Evolutionary conservation across 2,329 filamentous ascomycete species (phyloP), one percentile per base, ranked within the genome.

Genomic region (Ceratocystiopsis sp.): DNA sequence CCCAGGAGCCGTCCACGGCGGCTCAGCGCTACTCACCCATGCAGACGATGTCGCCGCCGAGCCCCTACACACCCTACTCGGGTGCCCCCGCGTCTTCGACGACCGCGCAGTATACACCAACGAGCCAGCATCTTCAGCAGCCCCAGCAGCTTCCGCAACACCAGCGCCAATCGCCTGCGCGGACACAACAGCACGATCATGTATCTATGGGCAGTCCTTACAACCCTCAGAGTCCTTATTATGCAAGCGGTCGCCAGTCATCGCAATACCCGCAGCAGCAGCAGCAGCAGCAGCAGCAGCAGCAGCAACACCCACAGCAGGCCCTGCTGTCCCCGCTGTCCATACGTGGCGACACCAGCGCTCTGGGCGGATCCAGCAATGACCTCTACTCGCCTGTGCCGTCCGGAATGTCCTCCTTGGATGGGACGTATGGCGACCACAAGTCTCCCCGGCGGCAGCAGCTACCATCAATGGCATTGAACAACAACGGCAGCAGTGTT

Each of bases 21-120:
- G 84, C 86, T 46, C 84, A 93, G 59, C 78, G 87, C 57, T 96
- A 96, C 63, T 96, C 89, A 39, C 91, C 89, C 50, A 95, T 95
- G 87, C 89, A 94, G 59, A 74, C 77, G 15, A 67, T 93, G 48
- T 85, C 86, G 47, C 84, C 86, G 36, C 76, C 80, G 33, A 80
- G 83, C 44, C 78, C 85, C 33, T 93, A 93, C 63, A 72, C 75
- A 38, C 57, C 70, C 38, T 93, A 93, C 62, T 71, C 74, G 67
- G 48, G 42, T 6, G 19, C 14, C 8, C 16, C 75, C 65, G 56
- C 67, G 50, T 67, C 58, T 69, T 72, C 49, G 55, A 29, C 25
- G 9, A 29, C 25, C 25, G 25, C 61, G 57, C 64, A 80, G 65
- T 66, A 68, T 59, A 53, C 66, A 12, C 52, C 60, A 65, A 57